A percentile compares a stretch with the other conserved stretches of the same genome.
Conservation (phyloP, 176 grass and related monocot species). For the Sorghum bicolor region DNA sequence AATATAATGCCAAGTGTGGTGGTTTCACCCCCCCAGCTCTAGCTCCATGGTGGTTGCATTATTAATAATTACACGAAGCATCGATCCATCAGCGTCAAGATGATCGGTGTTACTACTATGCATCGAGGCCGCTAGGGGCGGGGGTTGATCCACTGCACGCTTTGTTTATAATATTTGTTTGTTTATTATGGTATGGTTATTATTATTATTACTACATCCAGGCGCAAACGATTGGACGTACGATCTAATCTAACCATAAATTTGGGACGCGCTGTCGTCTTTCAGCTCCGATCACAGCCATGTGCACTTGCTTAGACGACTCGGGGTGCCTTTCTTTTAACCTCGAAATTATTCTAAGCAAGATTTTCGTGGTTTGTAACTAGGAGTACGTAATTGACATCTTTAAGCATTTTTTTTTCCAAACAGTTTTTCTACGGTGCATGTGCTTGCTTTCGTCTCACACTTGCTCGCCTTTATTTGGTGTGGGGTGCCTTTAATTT, state of each 20-base stretch:
- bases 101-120: neutral
- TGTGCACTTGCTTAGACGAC: neutral
- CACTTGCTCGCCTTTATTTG: neutral
- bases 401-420: no score
- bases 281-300: neutral
- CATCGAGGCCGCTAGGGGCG: neutral
- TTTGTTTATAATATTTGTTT: neutral
- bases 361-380: neutral
- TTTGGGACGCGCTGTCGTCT: neutral
- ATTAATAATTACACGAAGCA: neutral
- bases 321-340: neutral
- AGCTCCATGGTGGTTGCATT: no score
- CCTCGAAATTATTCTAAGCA: neutral
- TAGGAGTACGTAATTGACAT: no score
- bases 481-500: no score
- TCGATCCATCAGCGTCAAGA: constrained; percentile 26
- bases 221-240: neutral
- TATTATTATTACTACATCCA: neutral
- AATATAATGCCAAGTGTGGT: neutral
- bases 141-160: constrained; percentile 18
- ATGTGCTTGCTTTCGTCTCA: constrained; percentile 14
- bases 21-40: neutral
- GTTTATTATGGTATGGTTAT: neutral
- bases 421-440: neutral
- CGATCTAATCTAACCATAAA: constrained; percentile 8